Conservation (phyloP, 1,284 basidiomycete genomes). For the Ceratobasidium sp. region DNA sequence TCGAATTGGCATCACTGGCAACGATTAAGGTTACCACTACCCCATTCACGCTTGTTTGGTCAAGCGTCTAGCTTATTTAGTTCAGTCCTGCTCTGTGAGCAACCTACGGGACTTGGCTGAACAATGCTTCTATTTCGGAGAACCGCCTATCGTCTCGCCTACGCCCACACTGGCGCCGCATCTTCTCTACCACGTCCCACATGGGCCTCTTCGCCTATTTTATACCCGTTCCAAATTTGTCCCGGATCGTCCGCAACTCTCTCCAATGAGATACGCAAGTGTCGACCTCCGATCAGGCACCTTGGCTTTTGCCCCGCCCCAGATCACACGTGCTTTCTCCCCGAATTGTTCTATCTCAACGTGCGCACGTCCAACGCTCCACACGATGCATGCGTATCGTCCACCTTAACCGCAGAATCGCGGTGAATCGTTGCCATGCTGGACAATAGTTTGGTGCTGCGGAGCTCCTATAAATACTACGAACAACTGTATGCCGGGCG, state of each 20-base stretch:
- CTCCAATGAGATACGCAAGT: neutral
- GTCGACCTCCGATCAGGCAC: constrained; percentile 5
- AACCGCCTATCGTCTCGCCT: constrained; percentile 13
- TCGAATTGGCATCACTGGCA: constrained; percentile 36
- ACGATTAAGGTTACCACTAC: constrained; percentile 4
- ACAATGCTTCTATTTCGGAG: neutral
- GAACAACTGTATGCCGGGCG: neutral
- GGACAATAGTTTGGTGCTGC: constrained; percentile 10
- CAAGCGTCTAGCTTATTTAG: too few relatives aligned
- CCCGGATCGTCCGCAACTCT: neutral
- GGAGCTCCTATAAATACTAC: constrained; percentile 19
- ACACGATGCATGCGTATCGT: constrained; percentile 33
- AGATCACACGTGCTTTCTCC: constrained; percentile 27
- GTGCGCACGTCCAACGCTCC: constrained; percentile 33
- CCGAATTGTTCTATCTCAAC: neutral
- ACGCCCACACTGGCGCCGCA: constrained; percentile 10
- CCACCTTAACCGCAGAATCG: constrained; percentile 3
- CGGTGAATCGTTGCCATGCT: constrained; percentile 8
- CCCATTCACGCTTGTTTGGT: constrained; percentile 43
- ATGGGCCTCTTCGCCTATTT: constrained; percentile 32
- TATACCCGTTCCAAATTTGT: constrained; percentile 24
- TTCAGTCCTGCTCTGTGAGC: too few relatives aligned
- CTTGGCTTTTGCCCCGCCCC: neutral
- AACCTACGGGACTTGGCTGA: too few relatives aligned
- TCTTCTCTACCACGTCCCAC: constrained; percentile 26